Evolutionary conservation across 2,329 filamentous ascomycete species (phyloP), one percentile per base, ranked within the genome.

Genomic region (Aspergillus ustus): DNA sequence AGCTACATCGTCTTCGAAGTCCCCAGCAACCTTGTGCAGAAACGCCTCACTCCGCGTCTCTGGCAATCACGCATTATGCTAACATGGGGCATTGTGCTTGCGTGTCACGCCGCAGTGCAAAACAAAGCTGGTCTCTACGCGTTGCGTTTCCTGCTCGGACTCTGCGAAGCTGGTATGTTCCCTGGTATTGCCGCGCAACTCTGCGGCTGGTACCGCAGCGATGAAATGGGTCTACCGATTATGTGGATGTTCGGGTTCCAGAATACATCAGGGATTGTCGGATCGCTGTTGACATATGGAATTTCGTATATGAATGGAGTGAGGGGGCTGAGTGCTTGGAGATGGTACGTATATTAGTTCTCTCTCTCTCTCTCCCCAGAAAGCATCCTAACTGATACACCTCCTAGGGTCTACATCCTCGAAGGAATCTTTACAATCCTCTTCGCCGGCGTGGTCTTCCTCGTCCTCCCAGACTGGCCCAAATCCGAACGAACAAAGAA

Each of bases 221-320:
- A 64, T 28, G 62, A 64, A 20, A 64, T 64, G 62, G 60, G 56
- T 0, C 43, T 51, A 44, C 62, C 59, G 3, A 64, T 64, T 34
- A 64, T 64, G 62, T 64, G 60, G 62, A 64, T 64, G 60, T 64
- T 64, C 40, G 62, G 51, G 28, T 62, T 64, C 9, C 62, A 64
- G 49, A 64, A 62, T 31, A 57, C 55, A 11, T 64, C 62, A 1
- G 62, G 62, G 2, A 62, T 64, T 15, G 31, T 64, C 2, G 62
- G 62, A 6, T 64, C 60, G 6, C 17, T 64, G 1, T 9, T 64
- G 7, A 56, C 62, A 0, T 64, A 64, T 46, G 62, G 52, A 0
- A 64, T 62, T 17, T 62, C 62, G 2, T 64, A 64, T 13, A 64
- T 64, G 62, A 64, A 64, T 37, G 62, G 62, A 7, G 4, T 62